These are phyloP conservation scores for Sphagnum fallax DNA, from an alignment of 228 moss, liverwort and hornwort species.

Conservation along the genomic window DNA sequence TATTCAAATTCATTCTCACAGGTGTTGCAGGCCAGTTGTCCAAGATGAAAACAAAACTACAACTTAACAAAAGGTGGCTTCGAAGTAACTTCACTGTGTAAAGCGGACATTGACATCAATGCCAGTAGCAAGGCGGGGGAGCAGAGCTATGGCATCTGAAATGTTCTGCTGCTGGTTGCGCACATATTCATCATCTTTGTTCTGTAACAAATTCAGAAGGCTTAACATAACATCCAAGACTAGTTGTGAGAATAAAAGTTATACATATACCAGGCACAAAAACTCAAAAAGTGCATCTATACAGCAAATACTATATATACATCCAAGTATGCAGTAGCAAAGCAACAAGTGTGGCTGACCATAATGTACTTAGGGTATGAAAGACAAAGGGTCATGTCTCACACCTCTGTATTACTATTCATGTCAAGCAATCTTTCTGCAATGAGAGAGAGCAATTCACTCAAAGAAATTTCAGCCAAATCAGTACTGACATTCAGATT, in stretches of 20 bases:
- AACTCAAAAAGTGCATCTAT: too few relatives aligned
- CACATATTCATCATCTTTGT: slow-evolving; percentile 80
- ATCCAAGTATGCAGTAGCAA: neutral
- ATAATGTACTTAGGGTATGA: too few relatives aligned
- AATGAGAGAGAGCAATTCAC: slow-evolving; percentile 72
- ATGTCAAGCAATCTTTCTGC: slow-evolving; percentile 91
- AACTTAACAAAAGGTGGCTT: too few relatives aligned
- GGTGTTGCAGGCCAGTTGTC: too few relatives aligned
- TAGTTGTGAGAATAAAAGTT: neutral
- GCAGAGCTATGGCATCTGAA: slow-evolving; percentile 79
- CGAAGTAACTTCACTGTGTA: slow-evolving; percentile 54
- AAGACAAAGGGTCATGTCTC: neutral
- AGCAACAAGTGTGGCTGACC: neutral
- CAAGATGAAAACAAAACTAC: too few relatives aligned
- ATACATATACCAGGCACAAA: too few relatives aligned
- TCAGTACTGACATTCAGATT: slow-evolving; percentile 74
- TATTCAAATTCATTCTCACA: too few relatives aligned
- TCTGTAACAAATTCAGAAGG: slow-evolving; percentile 27
- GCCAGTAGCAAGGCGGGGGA: slow-evolving; percentile 95
- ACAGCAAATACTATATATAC: neutral
- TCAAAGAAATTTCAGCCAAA: slow-evolving; percentile 71
- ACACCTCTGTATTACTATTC: slow-evolving; percentile 49
- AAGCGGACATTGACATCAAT: slow-evolving; percentile 99
- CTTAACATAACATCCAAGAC: neutral
- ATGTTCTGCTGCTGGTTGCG: slow-evolving; percentile 93